phyloP scores from a whole-genome alignment of 805 yeast genomes.

The Myxozyma melibiosi region DNA sequence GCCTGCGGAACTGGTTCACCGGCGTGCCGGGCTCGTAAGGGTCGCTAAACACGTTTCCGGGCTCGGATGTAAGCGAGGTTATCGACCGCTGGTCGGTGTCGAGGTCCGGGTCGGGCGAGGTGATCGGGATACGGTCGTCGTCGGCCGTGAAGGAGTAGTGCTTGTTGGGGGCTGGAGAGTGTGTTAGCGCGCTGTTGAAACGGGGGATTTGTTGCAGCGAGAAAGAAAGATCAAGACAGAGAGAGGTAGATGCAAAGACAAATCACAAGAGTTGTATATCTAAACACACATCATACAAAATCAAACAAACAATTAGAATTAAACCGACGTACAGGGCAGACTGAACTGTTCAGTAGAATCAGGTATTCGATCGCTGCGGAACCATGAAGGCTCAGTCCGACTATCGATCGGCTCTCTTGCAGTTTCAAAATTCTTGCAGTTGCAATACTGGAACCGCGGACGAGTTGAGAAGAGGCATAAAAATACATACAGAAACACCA shows the following conservation, averaged over 20 bases:
- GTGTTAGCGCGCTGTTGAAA: background rate
- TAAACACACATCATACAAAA: background rate
- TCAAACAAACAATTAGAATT: background rate
- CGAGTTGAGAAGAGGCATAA: too few species aligned
- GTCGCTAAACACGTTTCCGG: conserved; percentile 1
- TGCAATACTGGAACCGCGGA: too few species aligned
- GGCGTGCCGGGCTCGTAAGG: background rate
- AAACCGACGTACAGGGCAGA: too few species aligned
- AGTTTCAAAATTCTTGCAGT: too few species aligned
- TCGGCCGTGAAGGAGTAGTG: background rate
- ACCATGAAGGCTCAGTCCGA: too few species aligned
- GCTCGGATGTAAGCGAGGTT: conserved; percentile 5
- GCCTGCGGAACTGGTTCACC: background rate
- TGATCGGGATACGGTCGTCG: conserved; percentile 26
- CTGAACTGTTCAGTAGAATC: too few species aligned
- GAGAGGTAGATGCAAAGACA: too few species aligned
- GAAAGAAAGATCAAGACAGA: background rate
- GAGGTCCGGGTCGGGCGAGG: conserved; percentile 7
- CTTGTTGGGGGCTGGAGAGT: background rate
- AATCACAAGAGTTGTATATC: background rate
- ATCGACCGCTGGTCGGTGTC: conserved; percentile 11
- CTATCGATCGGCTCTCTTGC: too few species aligned
- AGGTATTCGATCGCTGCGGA: too few species aligned
- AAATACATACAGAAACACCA: too few species aligned
- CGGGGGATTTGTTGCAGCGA: background rate